Percentiles rank a stretch among this genome's conserved stretches.
Evolutionary conservation across 2,329 filamentous ascomycete species (phyloP).

Genomic region (Trichothecium sympodiale): DNA sequence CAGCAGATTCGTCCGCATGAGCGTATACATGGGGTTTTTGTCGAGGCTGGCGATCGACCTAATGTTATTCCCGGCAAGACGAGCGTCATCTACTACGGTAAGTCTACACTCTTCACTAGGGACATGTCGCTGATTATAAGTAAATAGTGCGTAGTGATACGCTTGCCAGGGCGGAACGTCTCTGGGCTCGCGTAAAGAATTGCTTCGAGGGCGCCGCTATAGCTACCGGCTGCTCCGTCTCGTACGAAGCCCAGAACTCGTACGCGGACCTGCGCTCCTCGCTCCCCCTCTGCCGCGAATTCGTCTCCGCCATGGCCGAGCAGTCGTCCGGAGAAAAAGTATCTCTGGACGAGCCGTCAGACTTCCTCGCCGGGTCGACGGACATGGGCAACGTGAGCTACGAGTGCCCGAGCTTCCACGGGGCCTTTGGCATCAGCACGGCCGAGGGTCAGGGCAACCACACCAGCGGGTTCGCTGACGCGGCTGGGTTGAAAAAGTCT

Average conservation of each 20-base stretch:
- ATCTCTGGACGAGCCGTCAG: constrained; percentile 22
- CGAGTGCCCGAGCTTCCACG: constrained; percentile 33
- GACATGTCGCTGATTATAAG: no score
- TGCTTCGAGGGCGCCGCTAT: constrained; percentile 24
- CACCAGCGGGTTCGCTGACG: constrained; percentile 29
- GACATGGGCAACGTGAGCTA: constrained; percentile 43
- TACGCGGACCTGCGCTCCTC: constrained; percentile 36
- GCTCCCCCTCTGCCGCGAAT: constrained; percentile 29
- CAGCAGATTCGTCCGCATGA: constrained; percentile 26
- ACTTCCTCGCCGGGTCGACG: constrained; percentile 21
- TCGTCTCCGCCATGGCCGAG: constrained; percentile 29
- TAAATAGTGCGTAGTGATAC: constrained; percentile 4
- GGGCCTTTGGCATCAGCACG: constrained; percentile 32
- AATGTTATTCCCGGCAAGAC: constrained; percentile 29
- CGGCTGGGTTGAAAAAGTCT: constrained; percentile 26
- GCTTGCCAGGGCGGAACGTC: constrained; percentile 1
- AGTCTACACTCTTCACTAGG: neutral
- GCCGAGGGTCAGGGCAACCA: constrained; percentile 23
- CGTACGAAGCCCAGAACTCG: constrained; percentile 20
- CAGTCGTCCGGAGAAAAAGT: constrained; percentile 24
- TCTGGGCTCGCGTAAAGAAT: constrained; percentile 15
- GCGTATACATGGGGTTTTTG: constrained; percentile 24
- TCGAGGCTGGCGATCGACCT: constrained; percentile 21
- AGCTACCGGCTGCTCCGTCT: constrained; percentile 22
- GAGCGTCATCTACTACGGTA: constrained; percentile 24